Evolutionary conservation across 306 rosid genomes (phyloP), one percentile per base, ranked within the genome.

Genomic region (Herpetospermum pedunculosum): DNA sequence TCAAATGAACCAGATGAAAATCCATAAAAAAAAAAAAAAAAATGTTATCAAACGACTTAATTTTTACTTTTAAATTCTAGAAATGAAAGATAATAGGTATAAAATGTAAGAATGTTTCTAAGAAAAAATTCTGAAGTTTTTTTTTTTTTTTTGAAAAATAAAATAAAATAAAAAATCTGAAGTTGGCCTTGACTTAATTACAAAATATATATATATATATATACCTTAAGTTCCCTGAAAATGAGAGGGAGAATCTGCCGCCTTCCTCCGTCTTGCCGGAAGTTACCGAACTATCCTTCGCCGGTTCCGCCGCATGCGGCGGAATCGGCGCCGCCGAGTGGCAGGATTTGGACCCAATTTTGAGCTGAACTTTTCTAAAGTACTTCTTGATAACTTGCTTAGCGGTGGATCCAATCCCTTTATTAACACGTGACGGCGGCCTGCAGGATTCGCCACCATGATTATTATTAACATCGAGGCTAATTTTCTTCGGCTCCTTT

Each of bases 361-460:
- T 75, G 85, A 85, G 97, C 81, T 89, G 88, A 54, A 94, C 98
- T 72, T 88, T 94, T 77, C 88, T 91, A 63, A 94, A 57, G 21
- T 85, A 94, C 84, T 91, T 94, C 28, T 88, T 77, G 5, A 94
- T 67, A n/a, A 89, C 97, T 41, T 94, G 97, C 78, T 78, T 85
- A 0, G 98, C 97, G 0, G 93, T 86, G 2, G 76, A 63, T 49
- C 97, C 87, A 80, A 80, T 77, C 44, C 90, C 84, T 46, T 85
- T 88, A 40, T 85, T 88, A 40, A 83, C 88, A 8, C 1, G 96
- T 74, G 1, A 23, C 19, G 1, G 32, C 19, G 69, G 29, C 87
- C 79, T 29, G 78, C n/a, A n/a, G n/a, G 83, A 18, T 79, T 21
- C 8, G 30, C 60, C 4, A 23, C 38, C 43, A 4, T 38, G 53